These are phyloP conservation scores for Colletotrichum cuscutae DNA, from an alignment of 2,329 filamentous ascomycete species.

Conservation along the genomic window DNA sequence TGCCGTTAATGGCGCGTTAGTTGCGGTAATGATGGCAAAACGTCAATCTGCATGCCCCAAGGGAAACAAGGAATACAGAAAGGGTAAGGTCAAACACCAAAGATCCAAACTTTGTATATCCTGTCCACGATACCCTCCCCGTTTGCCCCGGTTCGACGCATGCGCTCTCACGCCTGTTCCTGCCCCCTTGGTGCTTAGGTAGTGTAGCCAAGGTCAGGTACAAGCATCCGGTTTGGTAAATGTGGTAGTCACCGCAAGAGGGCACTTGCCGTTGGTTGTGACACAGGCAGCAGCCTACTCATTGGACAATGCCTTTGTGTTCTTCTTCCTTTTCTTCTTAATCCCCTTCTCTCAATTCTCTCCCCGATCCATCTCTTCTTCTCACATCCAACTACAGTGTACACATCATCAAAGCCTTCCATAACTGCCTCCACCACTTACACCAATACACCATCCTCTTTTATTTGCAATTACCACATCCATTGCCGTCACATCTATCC, in stretches of 20 bases:
- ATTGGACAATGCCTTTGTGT: neutral
- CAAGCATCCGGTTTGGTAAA: neutral
- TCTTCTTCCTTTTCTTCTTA: neutral
- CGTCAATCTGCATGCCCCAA: neutral
- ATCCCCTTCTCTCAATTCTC: slow-evolving; percentile 10
- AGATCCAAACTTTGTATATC: neutral
- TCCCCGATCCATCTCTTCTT: neutral
- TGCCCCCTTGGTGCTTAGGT: neutral
- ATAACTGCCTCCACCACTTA: slow-evolving; percentile 2
- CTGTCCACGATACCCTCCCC: slow-evolving; percentile 2
- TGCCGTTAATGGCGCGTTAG: slow-evolving; percentile 1
- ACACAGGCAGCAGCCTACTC: slow-evolving; percentile 3
- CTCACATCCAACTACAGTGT: slow-evolving; percentile 9
- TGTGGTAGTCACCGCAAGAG: slow-evolving; percentile 1
- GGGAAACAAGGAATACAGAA: neutral
- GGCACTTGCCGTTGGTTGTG: neutral
- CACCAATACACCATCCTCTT: slow-evolving; percentile 11
- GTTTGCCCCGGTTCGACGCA: neutral
- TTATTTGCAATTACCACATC: neutral
- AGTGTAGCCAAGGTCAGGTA: neutral
- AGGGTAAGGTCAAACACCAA: neutral
- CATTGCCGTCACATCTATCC: neutral
- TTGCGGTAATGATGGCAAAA: slow-evolving; percentile 7
- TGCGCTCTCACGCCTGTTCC: slow-evolving; percentile 3
- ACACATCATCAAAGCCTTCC: neutral